Conservation (phyloP, 768 basidiomycete genomes). For the Leccinum rimulosum region DNA sequence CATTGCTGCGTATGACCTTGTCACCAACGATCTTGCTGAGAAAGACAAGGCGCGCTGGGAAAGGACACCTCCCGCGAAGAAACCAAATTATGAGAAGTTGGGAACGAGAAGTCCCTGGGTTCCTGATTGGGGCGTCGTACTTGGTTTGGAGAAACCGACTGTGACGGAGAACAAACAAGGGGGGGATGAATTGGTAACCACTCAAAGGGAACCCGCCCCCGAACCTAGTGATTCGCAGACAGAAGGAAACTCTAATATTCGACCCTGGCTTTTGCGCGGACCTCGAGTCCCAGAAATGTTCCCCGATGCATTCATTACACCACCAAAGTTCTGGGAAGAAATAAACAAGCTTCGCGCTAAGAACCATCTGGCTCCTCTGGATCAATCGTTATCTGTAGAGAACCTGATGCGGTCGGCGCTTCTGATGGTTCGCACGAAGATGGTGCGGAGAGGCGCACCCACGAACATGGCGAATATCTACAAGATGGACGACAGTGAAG, state of each 20-base stretch:
- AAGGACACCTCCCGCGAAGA: slow-evolving; percentile 84
- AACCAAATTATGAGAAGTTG: slow-evolving; percentile 65
- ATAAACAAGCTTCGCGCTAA: slow-evolving; percentile 61
- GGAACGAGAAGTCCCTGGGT: slow-evolving; percentile 70
- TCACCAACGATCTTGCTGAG: slow-evolving; percentile 46
- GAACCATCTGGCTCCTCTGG: slow-evolving; percentile 45
- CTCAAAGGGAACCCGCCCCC: slow-evolving; percentile 50
- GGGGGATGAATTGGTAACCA: slow-evolving; percentile 46
- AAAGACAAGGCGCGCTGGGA: slow-evolving; percentile 67
- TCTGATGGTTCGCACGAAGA: slow-evolving; percentile 60
- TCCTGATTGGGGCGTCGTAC: slow-evolving; percentile 71
- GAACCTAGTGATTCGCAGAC: slow-evolving; percentile 10
- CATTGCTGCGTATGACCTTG: slow-evolving; percentile 50
- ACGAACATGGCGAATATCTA: slow-evolving; percentile 77
- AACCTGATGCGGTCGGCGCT: slow-evolving; percentile 60
- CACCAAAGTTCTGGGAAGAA: slow-evolving; percentile 46
- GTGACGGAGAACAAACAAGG: slow-evolving; percentile 4
- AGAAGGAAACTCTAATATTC: slow-evolving; percentile 12
- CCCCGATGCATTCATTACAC: slow-evolving; percentile 39
- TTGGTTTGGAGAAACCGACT: slow-evolving; percentile 43
- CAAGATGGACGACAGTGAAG: slow-evolving; percentile 52
- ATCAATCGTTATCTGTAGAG: slow-evolving; percentile 32
- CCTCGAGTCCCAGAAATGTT: slow-evolving; percentile 46
- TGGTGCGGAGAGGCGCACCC: slow-evolving; percentile 68
- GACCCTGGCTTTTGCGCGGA: slow-evolving; percentile 74